These are phyloP conservation scores for Fragilariopsis cylindrus DNA, from an alignment of 108 stramenopile genomes.

Conservation along the genomic window DNA sequence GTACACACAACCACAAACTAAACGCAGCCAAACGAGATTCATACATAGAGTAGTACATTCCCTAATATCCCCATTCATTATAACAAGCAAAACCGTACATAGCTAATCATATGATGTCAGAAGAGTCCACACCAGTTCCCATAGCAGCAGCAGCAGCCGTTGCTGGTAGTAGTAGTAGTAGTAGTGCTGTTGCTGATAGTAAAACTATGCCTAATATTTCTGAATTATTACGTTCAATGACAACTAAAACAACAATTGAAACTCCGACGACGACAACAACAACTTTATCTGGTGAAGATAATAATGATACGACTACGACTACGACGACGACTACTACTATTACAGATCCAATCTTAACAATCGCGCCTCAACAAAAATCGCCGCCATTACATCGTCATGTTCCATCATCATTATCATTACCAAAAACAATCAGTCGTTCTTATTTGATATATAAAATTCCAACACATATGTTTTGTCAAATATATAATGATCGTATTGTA, in stretches of 20 bases:
- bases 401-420: constrained; percentile 25
- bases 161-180: no score
- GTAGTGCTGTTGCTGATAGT: no score
- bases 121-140: no score
- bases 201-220: not conserved
- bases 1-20: no score
- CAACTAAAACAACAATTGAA: constrained; percentile 12
- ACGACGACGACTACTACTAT: not conserved
- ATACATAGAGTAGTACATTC: no score
- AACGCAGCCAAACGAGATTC: no score
- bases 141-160: no score
- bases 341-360: not conserved
- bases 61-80: no score
- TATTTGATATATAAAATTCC: constrained; percentile 30
- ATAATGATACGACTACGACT: not conserved
- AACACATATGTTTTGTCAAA: constrained; percentile 48
- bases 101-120: no score
- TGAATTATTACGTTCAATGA: constrained; percentile 11
- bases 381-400: not conserved
- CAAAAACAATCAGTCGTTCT: constrained; percentile 40
- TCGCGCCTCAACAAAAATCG: not conserved
- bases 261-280: not conserved
- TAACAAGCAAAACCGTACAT: no score
- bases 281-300: not conserved
- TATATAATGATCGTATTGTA: constrained; percentile 51